Evolutionary conservation across 345 rosid genomes (phyloP), one percentile per base, ranked within the genome.

Genomic region (Erysimum cheiranthoides): DNA sequence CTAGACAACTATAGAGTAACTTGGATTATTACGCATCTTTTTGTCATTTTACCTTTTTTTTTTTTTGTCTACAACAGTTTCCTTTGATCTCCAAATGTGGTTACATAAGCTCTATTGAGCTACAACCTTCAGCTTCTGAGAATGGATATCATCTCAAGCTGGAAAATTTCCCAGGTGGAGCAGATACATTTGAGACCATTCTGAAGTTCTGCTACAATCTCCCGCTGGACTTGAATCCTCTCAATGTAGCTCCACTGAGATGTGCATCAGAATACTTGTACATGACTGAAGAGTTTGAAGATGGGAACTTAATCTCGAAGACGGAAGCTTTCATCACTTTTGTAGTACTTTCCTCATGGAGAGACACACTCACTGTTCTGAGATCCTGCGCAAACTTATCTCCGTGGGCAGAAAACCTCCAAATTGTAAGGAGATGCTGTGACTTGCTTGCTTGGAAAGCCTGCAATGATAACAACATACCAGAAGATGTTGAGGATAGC

Each of bases 331-430:
- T 90, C 83, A 90, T 94, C 80, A 88, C 96, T 16, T 86, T 94
- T 51, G 89, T 91, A 32, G 82, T 89, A 66, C 84, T 87, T 51
- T 78, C 93, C 38, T 88, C 98, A 28, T 87, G 97, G 96, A 91
- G 83, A 82, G 96, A 90, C 47, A 91, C 90, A 57, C 85, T 87
- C 62, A 80, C 82, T 1, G 91, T 91, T 65, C 87, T 90, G 34
- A 87, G 84, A 85, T 80, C 91, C n/a, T 88, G 96, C 10, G 81
- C 84, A 76, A 72, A 66, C 68, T 82, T 90, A 35, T 90, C 91
- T 52, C 96, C 96, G n/a, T 90, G 96, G 97, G 88, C 88, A 6
- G 97, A 91, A 73, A 91, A 90, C 79, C 86, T 90, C 66, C 97
- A 93, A 72, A 84, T 91, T 72, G 87, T 91, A 63, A 83, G 97